Conservation (phyloP, 805 yeast genomes). For the Candida xiaguanensis region DNA sequence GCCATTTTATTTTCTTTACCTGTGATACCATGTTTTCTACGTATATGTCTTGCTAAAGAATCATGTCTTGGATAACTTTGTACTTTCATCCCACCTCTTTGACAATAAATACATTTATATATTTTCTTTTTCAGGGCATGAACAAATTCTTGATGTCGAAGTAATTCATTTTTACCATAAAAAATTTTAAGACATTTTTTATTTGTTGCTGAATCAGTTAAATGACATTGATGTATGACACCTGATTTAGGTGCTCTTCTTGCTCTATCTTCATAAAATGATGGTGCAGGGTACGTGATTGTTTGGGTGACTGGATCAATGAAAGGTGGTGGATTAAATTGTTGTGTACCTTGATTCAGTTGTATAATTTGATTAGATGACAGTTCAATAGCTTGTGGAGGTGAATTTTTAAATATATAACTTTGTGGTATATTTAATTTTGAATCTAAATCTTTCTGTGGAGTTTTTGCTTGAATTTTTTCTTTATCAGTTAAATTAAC, state of each 20-base stretch:
- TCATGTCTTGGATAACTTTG: constrained; percentile 44
- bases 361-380: background rate
- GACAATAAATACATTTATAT: constrained; percentile 39
- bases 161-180: constrained; percentile 41
- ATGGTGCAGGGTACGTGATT: constrained; percentile 1
- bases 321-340: constrained; percentile 5
- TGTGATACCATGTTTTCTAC: constrained; percentile 42
- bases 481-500: constrained; percentile 1
- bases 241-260: constrained; percentile 13
- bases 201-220: constrained; percentile 29
- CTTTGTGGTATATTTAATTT: background rate
- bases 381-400: background rate
- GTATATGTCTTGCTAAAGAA: constrained; percentile 40
- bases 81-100: constrained; percentile 28
- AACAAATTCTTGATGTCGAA: constrained; percentile 44
- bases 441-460: background rate
- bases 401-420: too few relatives aligned
- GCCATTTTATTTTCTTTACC: constrained; percentile 44
- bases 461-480: background rate
- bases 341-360: background rate
- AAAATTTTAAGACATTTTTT: constrained; percentile 37
- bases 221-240: constrained; percentile 40
- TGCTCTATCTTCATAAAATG: constrained; percentile 6
- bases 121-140: constrained; percentile 43
- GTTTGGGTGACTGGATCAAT: constrained; percentile 5